phyloP scores from a whole-genome alignment of 306 rosid species.

The Urtica urens region DNA sequence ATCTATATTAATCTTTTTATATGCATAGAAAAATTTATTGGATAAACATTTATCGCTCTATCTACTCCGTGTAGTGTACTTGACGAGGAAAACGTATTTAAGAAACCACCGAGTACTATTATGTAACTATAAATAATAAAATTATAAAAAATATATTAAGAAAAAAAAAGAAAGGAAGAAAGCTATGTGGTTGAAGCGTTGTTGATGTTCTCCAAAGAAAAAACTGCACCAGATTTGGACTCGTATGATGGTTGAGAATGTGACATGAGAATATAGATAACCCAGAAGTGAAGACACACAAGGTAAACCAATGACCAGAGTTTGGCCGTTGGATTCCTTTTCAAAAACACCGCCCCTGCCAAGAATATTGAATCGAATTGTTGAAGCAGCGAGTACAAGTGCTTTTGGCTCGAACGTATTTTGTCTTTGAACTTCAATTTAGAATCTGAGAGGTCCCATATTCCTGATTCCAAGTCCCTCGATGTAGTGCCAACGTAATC shows the following conservation, averaged over 20 bases:
- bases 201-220: slow-evolving; percentile 79
- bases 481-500: slow-evolving; percentile 30
- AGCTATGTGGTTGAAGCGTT: slow-evolving; percentile 45
- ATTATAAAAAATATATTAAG: background rate
- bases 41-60: too few relatives aligned
- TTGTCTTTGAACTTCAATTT: slow-evolving; percentile 51
- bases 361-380: slow-evolving; percentile 70
- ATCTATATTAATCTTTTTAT: too few relatives aligned
- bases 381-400: slow-evolving; percentile 57
- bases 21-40: too few relatives aligned
- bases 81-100: too few relatives aligned
- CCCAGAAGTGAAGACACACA: slow-evolving; percentile 89
- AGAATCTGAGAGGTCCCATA: slow-evolving; percentile 53
- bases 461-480: slow-evolving; percentile 64
- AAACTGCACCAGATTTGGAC: slow-evolving; percentile 63
- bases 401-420: slow-evolving; percentile 60
- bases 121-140: too few relatives aligned
- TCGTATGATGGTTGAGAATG: slow-evolving; percentile 50
- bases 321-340: slow-evolving; percentile 67
- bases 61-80: too few relatives aligned
- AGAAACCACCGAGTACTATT: too few relatives aligned
- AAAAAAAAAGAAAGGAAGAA: background rate
- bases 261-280: slow-evolving; percentile 66
- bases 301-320: slow-evolving; percentile 70
- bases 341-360: slow-evolving; percentile 58